Conservation (phyloP, 495 filamentous ascomycete species). For the Annulohypoxylon maeteangense region DNA sequence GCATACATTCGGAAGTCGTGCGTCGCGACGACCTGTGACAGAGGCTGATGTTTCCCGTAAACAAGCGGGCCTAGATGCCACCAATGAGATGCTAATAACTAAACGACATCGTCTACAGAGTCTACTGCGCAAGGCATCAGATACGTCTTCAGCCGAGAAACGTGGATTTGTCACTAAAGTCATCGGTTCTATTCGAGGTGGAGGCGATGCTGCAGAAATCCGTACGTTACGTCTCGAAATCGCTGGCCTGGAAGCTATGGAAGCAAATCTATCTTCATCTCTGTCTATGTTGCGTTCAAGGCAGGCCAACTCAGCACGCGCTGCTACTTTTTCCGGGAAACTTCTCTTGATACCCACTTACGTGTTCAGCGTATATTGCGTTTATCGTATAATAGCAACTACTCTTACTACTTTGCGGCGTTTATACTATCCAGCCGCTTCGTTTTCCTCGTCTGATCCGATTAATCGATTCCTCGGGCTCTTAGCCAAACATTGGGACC, state of each 20-base stretch:
- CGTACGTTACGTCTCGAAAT: conserved; percentile 77
- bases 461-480: conserved; percentile 81
- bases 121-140: conserved; percentile 71
- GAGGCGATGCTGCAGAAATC: conserved; percentile 70
- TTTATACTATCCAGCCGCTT: conserved; percentile 58
- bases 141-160: conserved; percentile 48
- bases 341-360: conserved; percentile 68
- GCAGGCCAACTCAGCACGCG: conserved; percentile 66
- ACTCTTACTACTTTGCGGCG: conserved; percentile 69
- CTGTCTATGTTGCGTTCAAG: conserved; percentile 67
- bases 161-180: conserved; percentile 75
- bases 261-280: conserved; percentile 69
- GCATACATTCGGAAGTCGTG: conserved; percentile 76
- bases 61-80: conserved; percentile 76
- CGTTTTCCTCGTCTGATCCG: conserved; percentile 76
- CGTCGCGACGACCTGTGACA: conserved; percentile 63
- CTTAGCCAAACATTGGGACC: conserved; percentile 76
- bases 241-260: conserved; percentile 80
- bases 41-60: conserved; percentile 78
- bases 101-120: conserved; percentile 74
- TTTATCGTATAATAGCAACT: conserved; percentile 78
- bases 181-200: conserved; percentile 70
- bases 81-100: conserved; percentile 75
- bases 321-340: conserved; percentile 69
- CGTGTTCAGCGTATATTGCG: conserved; percentile 77